Conservation (phyloP, 2,329 filamentous ascomycete genomes). For the Tolypocladium ophioglossoides region DNA sequence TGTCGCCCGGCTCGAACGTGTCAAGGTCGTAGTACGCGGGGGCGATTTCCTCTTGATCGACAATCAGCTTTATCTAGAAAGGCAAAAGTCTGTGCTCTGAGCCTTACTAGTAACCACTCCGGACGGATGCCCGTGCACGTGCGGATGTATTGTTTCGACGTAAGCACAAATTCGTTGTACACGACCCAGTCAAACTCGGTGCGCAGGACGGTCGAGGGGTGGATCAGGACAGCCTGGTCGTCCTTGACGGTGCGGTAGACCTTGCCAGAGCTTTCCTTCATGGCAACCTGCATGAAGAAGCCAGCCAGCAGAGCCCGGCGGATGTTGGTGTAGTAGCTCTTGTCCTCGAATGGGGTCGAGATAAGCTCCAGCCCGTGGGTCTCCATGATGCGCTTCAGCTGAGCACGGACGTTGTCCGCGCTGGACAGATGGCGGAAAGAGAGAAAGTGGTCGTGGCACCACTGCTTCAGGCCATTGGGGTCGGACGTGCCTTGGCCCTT, state of each 20-base stretch:
- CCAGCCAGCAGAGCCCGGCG: constrained; percentile 82
- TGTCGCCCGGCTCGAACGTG: constrained; percentile 75
- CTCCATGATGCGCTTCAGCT: constrained; percentile 96
- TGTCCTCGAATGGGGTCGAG: constrained; percentile 84
- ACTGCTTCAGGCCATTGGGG: constrained; percentile 67
- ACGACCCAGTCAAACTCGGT: constrained; percentile 93
- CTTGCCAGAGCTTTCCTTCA: constrained; percentile 81
- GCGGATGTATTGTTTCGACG: constrained; percentile 94
- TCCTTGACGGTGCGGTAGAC: constrained; percentile 95
- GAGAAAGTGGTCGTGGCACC: constrained; percentile 96
- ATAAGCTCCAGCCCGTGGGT: constrained; percentile 75
- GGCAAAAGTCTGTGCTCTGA: background rate
- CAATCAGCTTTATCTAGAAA: background rate
- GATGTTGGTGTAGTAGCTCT: constrained; percentile 98
- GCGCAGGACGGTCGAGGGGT: constrained; percentile 82
- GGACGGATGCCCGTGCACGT: constrained; percentile 86
- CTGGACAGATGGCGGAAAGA: constrained; percentile 80
- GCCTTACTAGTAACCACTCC: constrained; percentile 80
- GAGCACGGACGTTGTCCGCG: constrained; percentile 85
- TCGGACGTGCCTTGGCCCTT: constrained; percentile 53
- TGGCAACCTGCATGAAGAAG: constrained; percentile 99
- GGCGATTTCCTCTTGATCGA: constrained; percentile 63
- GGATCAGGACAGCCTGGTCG: constrained; percentile 83
- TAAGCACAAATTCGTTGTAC: constrained; percentile 97
- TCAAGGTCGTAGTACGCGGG: constrained; percentile 84